phyloP scores from a whole-genome alignment of 495 filamentous ascomycete species.

The Annulohypoxylon bovei region DNA sequence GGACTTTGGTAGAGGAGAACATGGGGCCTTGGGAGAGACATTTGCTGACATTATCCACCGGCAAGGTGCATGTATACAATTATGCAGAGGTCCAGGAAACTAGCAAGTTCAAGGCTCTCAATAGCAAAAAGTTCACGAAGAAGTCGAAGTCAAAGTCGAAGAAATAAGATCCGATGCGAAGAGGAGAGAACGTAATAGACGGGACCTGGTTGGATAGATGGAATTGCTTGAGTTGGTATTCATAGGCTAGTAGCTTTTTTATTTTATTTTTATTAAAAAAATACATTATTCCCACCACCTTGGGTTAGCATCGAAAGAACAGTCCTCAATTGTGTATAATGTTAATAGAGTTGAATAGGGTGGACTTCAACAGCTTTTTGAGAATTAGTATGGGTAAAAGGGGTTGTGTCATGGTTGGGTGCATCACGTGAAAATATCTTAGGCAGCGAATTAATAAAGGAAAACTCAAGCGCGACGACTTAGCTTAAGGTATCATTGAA shows the following conservation, averaged over 20 bases:
- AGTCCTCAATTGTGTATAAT: too few relatives aligned
- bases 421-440: constrained; percentile 24
- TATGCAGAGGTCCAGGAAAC: constrained; percentile 48
- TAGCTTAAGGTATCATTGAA: not conserved
- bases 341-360: too few relatives aligned
- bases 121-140: constrained; percentile 6
- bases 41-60: constrained; percentile 55
- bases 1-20: constrained; percentile 59
- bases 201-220: not conserved
- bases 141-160: constrained; percentile 10
- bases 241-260: constrained; percentile 21
- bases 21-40: constrained; percentile 62
- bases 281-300: too few relatives aligned
- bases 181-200: not conserved
- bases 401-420: not conserved
- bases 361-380: not conserved
- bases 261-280: not conserved
- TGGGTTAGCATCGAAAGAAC: too few relatives aligned
- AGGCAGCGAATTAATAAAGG: constrained; percentile 30
- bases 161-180: not conserved
- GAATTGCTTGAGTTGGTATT: constrained; percentile 31
- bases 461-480: not conserved
- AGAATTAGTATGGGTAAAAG: not conserved
- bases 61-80: constrained; percentile 50
- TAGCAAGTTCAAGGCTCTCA: constrained; percentile 22